Evolutionary conservation across 371 early-diverging fungal genomes (phyloP).

Genomic region (Spraguea lophii): DNA sequence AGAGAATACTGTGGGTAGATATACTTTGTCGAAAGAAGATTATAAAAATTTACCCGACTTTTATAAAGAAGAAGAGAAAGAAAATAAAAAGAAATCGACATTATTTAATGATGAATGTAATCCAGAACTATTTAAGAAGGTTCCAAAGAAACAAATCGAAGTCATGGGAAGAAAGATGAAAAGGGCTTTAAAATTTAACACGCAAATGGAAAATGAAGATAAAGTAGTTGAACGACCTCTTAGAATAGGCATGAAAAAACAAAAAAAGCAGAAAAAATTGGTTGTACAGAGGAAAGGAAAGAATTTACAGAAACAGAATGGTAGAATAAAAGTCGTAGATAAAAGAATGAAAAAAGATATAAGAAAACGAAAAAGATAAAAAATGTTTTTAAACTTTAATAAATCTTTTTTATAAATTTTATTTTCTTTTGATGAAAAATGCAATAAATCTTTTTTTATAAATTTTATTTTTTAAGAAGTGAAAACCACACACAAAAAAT

Average conservation of each 20-base stretch:
- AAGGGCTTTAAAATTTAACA: conserved; percentile 32
- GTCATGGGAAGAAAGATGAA: conserved; percentile 18
- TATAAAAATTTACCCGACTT: conserved; percentile 39
- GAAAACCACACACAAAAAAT: too few species aligned
- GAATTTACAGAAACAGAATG: conserved; percentile 27
- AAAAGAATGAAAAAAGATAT: conserved; percentile 45
- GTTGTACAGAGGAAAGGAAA: conserved; percentile 29
- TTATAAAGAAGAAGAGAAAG: conserved; percentile 31
- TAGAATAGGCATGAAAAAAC: conserved; percentile 26
- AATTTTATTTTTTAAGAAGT: too few species aligned
- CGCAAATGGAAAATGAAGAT: conserved; percentile 34
- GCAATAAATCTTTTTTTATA: too few species aligned
- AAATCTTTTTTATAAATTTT: too few species aligned
- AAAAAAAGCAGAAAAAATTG: conserved; percentile 30
- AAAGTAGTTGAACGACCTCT: conserved; percentile 24
- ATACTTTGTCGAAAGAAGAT: conserved; percentile 35
- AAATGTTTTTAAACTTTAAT: too few species aligned
- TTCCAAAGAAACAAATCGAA: conserved; percentile 39
- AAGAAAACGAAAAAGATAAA: conserved; percentile 8
- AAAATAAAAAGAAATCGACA: conserved; percentile 21
- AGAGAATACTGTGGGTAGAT: conserved; percentile 38
- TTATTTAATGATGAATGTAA: conserved; percentile 25
- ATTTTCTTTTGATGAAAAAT: too few species aligned
- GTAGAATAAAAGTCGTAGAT: conserved; percentile 39
- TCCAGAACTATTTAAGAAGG: too few species aligned